phyloP scores from a whole-genome alignment of 2,329 filamentous ascomycete species.

The Biscogniauxia marginata region DNA sequence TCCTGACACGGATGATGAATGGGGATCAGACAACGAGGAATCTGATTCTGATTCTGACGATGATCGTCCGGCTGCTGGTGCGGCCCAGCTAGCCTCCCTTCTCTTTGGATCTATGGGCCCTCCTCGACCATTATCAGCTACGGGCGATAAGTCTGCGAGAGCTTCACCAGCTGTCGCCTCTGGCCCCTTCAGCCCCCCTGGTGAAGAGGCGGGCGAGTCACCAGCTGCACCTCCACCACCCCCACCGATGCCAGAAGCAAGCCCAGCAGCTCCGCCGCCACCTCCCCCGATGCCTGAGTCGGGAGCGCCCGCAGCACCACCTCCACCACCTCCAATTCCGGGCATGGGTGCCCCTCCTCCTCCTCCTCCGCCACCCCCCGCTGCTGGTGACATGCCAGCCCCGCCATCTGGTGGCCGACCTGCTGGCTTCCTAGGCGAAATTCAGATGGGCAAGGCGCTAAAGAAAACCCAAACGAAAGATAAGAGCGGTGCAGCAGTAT shows the following conservation, averaged over 20 bases:
- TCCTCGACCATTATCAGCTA: slow-evolving; percentile 80
- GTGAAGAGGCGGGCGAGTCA: slow-evolving; percentile 33
- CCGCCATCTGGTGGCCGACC: slow-evolving; percentile 52
- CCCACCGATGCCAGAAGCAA: slow-evolving; percentile 38
- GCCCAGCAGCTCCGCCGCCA: slow-evolving; percentile 34
- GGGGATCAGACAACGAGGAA: slow-evolving; percentile 72
- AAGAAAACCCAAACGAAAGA: slow-evolving; percentile 91
- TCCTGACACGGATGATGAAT: slow-evolving; percentile 64
- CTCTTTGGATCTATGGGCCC: slow-evolving; percentile 97
- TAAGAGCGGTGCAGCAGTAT: slow-evolving; percentile 67
- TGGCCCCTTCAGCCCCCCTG: slow-evolving; percentile 34
- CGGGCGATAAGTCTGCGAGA: slow-evolving; percentile 63
- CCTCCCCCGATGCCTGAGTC: slow-evolving; percentile 39
- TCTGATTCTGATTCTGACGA: slow-evolving; percentile 73
- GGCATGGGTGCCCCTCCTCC: slow-evolving; percentile 44
- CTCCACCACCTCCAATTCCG: slow-evolving; percentile 44
- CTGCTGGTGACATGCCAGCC: slow-evolving; percentile 42
- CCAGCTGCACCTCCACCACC: slow-evolving; percentile 35
- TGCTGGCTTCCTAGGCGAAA: slow-evolving; percentile 73
- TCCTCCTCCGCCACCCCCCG: slow-evolving; percentile 44
- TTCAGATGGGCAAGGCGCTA: slow-evolving; percentile 74
- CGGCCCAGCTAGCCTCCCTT: slow-evolving; percentile 90
- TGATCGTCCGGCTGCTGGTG: slow-evolving; percentile 75
- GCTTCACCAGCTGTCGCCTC: slow-evolving; percentile 40
- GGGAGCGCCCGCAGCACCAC: slow-evolving; percentile 40